These are phyloP conservation scores for Suhomyces bokatorum DNA, from an alignment of 1,139 yeast genomes.

Conservation along the genomic window DNA sequence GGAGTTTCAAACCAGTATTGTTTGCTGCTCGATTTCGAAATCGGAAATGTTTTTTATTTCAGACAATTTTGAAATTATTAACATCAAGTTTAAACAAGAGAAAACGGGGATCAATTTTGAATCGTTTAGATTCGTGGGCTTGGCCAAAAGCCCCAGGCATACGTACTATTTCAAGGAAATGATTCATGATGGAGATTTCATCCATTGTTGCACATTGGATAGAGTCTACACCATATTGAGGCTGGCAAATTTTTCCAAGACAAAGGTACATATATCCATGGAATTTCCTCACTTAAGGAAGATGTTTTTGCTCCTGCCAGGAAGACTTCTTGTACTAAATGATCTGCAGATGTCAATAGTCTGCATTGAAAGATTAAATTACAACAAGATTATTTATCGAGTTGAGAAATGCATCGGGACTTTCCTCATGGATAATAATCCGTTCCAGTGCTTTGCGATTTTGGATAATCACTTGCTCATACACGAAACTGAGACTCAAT, in stretches of 20 bases:
- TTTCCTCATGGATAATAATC: slow-evolving; percentile 22
- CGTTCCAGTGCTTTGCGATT: slow-evolving; percentile 6
- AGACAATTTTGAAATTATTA: slow-evolving; percentile 2
- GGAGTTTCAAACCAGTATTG: background rate
- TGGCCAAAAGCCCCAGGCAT: background rate
- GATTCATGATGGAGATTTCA: slow-evolving; percentile 1
- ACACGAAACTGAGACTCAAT: slow-evolving; percentile 8
- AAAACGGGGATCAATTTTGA: background rate
- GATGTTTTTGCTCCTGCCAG: slow-evolving; percentile 3
- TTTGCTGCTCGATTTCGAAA: background rate
- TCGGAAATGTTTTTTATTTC: slow-evolving; percentile 3
- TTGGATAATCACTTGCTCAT: slow-evolving; percentile 9
- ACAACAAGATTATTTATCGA: slow-evolving; percentile 1
- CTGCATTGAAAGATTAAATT: background rate
- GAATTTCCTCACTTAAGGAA: slow-evolving; percentile 1
- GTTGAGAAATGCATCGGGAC: slow-evolving; percentile 26
- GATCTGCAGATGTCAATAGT: slow-evolving; percentile 6
- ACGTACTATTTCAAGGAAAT: slow-evolving; percentile 2
- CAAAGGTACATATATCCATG: background rate
- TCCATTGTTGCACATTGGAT: slow-evolving; percentile 2
- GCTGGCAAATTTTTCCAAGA: background rate
- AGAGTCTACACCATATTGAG: slow-evolving; percentile 3
- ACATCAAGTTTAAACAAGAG: background rate
- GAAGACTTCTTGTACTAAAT: slow-evolving; percentile 3
- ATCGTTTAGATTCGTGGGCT: background rate